Base-by-base conservation (phyloP, 1,284 basidiomycete genomes). In the Cryptococcus neoformans region DNA sequence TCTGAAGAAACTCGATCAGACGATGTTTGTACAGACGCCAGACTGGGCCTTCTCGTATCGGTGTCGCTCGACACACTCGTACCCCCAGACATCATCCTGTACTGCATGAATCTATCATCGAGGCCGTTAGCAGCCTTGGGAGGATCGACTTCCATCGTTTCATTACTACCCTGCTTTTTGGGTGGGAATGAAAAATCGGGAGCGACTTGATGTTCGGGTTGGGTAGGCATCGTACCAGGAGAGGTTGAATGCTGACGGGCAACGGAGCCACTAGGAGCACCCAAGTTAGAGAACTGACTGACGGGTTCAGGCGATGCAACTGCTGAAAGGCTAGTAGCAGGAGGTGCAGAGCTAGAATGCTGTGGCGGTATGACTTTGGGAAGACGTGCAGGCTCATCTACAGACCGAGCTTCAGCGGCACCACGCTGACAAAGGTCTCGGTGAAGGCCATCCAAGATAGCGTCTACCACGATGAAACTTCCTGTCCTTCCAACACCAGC, bases 401-500 rank as follows among this genome's bases (percentile, higher is more conserved):
- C 34, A 42, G 48, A 28, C 44, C 41, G 40, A 44, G 21, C 6
- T 17, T 44, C 38, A 41, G 10, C 35, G 54, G 42, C 34, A 21
- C 16, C 44, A 38, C 34, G 40, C 34, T 47, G 16, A 9, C 28
- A 3, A 56, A 56, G 12, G 73, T 92, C 89, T 42, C 83, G 77
- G 58, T 84, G 80, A 2, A 95, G 79, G 0, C 84, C 87, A 68
- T 94, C 90, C 44, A 94, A 78, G 41, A 93, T 82, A 1, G 92
- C 87, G 74, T 94, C 91, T 4, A 94, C 84, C 10, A 89, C 85
- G 69, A 96, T 92, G 74, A 90, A 96, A 42, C 89, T 90, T 28
- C 92, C 92, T 0, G 93, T 96, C 41, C 92, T 83, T 0, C 92
- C 92, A 4, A 95, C 90, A 12, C 92, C 92, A 0, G 92, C 92